Conservation (phyloP, 257 asterid genomes). For the Solanum neorickii region DNA sequence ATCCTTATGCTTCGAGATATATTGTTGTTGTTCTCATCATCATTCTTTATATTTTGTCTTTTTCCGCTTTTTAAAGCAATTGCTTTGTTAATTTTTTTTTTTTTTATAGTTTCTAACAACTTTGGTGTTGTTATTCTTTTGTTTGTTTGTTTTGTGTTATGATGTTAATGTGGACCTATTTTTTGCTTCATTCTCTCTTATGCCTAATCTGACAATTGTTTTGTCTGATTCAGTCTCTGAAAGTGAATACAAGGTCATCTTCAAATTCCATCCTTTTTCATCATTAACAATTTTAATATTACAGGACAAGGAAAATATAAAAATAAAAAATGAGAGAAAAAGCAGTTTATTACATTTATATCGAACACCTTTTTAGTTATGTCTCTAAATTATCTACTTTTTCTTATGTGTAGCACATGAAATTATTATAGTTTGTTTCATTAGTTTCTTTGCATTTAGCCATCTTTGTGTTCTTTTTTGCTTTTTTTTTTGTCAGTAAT, state of each 20-base stretch:
- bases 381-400: not conserved
- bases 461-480: not conserved
- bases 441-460: not conserved
- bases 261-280: not conserved
- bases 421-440: not conserved
- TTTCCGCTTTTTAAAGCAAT: not conserved
- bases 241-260: conserved; percentile 4
- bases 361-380: not conserved
- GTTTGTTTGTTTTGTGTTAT: not conserved
- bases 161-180: conserved; percentile 4
- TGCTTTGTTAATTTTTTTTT: not conserved
- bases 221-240: not conserved
- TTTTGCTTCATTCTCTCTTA: not conserved
- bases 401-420: not conserved
- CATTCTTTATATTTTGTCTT: not conserved
- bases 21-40: not conserved
- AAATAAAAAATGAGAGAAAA: not conserved
- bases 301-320: not conserved
- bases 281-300: not conserved
- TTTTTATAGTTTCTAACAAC: not conserved
- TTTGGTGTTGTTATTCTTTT: conserved; percentile 3
- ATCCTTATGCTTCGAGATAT: no score
- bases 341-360: not conserved
- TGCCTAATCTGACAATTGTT: conserved; percentile 1
- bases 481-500: not conserved